phyloP scores from a whole-genome alignment of 495 filamentous ascomycete species.

The Penicillium coprophilum region DNA sequence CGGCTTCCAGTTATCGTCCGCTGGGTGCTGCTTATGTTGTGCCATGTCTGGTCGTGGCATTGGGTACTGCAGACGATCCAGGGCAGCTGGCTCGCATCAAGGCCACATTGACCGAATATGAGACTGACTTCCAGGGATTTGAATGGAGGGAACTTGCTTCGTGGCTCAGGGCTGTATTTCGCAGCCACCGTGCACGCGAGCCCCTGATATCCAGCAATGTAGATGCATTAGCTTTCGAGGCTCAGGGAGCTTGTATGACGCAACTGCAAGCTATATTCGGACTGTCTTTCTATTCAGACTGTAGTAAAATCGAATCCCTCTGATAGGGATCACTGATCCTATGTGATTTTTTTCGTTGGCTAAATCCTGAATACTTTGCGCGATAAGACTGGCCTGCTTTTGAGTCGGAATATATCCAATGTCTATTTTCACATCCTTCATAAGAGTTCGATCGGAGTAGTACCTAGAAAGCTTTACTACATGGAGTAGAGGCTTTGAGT shows the following conservation, averaged over 20 bases:
- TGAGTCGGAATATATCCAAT: not conserved
- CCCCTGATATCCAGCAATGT: not conserved
- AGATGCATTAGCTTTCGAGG: not conserved
- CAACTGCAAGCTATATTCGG: not conserved
- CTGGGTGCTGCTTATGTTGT: slow-evolving; percentile 19
- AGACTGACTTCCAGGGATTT: slow-evolving; percentile 13
- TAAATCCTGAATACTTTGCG: not conserved
- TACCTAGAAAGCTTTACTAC: too few species aligned
- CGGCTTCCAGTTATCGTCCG: slow-evolving; percentile 16
- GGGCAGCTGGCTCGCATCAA: slow-evolving; percentile 12
- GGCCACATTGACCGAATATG: slow-evolving; percentile 9
- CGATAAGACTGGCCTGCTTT: not conserved
- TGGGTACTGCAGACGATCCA: slow-evolving; percentile 10
- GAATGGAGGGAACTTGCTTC: slow-evolving; percentile 10
- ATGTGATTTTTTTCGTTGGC: not conserved
- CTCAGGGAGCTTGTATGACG: slow-evolving; percentile 5
- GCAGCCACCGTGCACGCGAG: not conserved
- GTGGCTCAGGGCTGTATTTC: slow-evolving; percentile 11
- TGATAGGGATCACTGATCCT: not conserved
- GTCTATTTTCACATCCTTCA: not conserved
- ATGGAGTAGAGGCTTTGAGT: not conserved
- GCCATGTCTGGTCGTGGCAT: slow-evolving; percentile 16
- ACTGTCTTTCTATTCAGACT: not conserved
- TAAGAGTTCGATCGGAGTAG: not conserved
- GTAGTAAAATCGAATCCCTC: not conserved